Conservation (phyloP, 345 rosid genomes). For the Erodium maritimum region DNA sequence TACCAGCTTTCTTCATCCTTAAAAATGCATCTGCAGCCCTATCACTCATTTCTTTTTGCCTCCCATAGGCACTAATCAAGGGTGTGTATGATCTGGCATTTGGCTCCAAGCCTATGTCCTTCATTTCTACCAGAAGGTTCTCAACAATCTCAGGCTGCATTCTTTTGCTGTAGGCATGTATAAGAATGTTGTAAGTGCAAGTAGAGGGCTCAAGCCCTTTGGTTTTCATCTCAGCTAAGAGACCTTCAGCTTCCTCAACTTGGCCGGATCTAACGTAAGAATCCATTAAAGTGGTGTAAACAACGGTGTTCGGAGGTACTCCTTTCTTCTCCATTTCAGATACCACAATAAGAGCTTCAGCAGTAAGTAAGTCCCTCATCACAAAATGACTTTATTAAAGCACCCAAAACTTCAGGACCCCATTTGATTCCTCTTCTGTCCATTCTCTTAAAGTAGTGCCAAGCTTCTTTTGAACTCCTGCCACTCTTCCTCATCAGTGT, state of each 20-base stretch:
- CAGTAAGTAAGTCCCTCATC: slow-evolving; percentile 65
- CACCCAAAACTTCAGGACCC: slow-evolving; percentile 61
- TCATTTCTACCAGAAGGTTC: slow-evolving; percentile 56
- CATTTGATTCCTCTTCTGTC: slow-evolving; percentile 60
- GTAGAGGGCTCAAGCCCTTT: slow-evolving; percentile 53
- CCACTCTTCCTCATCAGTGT: slow-evolving; percentile 60
- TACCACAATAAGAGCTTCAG: slow-evolving; percentile 67
- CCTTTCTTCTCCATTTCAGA: slow-evolving; percentile 89
- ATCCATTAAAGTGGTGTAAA: slow-evolving; percentile 75
- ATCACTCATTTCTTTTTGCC: slow-evolving; percentile 64
- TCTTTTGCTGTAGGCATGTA: slow-evolving; percentile 81
- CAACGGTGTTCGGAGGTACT: slow-evolving; percentile 38
- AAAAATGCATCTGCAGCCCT: slow-evolving; percentile 72
- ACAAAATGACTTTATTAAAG: slow-evolving; percentile 68
- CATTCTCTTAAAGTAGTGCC: slow-evolving; percentile 73
- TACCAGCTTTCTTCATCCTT: slow-evolving; percentile 60
- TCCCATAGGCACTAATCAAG: slow-evolving; percentile 72
- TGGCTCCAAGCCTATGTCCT: slow-evolving; percentile 48
- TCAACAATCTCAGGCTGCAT: slow-evolving; percentile 80
- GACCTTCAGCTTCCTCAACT: slow-evolving; percentile 79
- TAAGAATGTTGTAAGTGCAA: slow-evolving; percentile 56
- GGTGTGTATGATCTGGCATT: slow-evolving; percentile 59
- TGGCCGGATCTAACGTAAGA: slow-evolving; percentile 60
- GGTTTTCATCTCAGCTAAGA: slow-evolving; percentile 55
- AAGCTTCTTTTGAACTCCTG: slow-evolving; percentile 57